Conservation (phyloP, 306 rosid genomes). For the Ziziphus jujuba region DNA sequence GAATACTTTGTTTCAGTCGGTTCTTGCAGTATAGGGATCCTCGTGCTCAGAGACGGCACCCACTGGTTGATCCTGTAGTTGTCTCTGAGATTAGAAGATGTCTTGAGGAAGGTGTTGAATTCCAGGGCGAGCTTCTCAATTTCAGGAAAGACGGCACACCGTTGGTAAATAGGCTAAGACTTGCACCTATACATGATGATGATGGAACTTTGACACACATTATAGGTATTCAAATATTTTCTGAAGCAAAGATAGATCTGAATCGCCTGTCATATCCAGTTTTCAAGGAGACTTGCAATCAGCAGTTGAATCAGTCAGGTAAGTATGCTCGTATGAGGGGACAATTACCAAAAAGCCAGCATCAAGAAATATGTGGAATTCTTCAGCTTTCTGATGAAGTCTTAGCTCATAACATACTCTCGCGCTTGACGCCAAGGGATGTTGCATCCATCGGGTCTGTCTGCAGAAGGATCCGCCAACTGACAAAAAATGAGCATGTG, state of each 20-base stretch:
- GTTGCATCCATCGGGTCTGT: conserved; percentile 99
- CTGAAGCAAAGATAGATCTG: conserved; percentile 82
- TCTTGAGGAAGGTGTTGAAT: conserved; percentile 80
- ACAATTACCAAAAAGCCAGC: conserved; percentile 41
- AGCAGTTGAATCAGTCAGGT: conserved; percentile 45
- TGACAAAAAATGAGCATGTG: conserved; percentile 89
- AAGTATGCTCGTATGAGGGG: conserved; percentile 42
- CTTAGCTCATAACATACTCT: conserved; percentile 87
- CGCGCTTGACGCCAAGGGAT: conserved; percentile 95
- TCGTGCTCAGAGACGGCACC: conserved; percentile 92
- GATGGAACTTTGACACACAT: conserved; percentile 82
- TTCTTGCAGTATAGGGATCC: conserved; percentile 93
- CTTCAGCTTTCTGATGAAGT: conserved; percentile 98
- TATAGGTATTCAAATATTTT: conserved; percentile 85
- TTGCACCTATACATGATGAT: conserved; percentile 81
- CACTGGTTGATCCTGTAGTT: conserved; percentile 95
- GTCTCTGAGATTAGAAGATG: conserved; percentile 95
- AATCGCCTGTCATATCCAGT: conserved; percentile 83
- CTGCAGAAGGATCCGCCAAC: conserved; percentile 82
- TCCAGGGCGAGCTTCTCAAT: conserved; percentile 92
- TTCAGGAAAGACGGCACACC: conserved; percentile 95
- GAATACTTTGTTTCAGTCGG: conserved; percentile 59
- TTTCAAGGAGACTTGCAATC: conserved; percentile 68
- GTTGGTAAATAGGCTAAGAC: conserved; percentile 74
- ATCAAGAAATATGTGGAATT: conserved; percentile 72